phyloP scores from a whole-genome alignment of 768 basidiomycete species.

The Tulasnella sp. region DNA sequence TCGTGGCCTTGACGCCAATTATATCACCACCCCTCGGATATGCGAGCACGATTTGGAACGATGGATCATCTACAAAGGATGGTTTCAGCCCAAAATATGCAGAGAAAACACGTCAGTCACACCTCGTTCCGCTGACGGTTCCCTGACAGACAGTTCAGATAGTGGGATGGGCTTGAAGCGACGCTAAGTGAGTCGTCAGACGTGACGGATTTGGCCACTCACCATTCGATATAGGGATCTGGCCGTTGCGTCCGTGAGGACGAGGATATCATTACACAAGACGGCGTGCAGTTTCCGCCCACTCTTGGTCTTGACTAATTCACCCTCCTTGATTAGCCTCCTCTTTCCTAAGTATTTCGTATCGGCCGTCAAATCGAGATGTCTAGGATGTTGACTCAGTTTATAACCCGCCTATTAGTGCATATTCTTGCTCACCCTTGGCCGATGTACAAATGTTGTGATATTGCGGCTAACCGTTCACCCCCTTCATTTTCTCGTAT shows the following conservation, averaged over 20 bases:
- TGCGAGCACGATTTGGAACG: slow-evolving; percentile 51
- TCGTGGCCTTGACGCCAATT: slow-evolving; percentile 45
- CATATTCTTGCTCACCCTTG: slow-evolving; percentile 44
- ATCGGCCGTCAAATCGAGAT: slow-evolving; percentile 80
- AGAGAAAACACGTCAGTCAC: background rate
- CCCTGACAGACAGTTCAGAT: slow-evolving; percentile 20
- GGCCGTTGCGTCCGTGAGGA: slow-evolving; percentile 62
- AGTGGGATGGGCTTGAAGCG: slow-evolving; percentile 23
- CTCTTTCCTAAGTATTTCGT: slow-evolving; percentile 78
- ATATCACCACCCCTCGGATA: slow-evolving; percentile 66
- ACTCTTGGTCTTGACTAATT: slow-evolving; percentile 70
- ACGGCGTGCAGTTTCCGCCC: slow-evolving; percentile 63
- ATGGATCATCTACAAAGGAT: slow-evolving; percentile 44
- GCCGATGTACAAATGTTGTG: slow-evolving; percentile 76
- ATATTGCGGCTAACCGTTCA: slow-evolving; percentile 62
- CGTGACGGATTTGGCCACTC: slow-evolving; percentile 22
- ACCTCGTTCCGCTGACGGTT: slow-evolving; percentile 4
- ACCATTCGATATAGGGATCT: slow-evolving; percentile 77
- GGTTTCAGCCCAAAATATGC: background rate
- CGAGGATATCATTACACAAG: slow-evolving; percentile 81
- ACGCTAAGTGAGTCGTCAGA: background rate
- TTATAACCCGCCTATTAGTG: background rate
- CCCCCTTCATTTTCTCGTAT: slow-evolving; percentile 73
- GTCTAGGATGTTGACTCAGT: slow-evolving; percentile 29
- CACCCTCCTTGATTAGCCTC: slow-evolving; percentile 65